phyloP scores from a whole-genome alignment of 805 yeast species.

The Nematodospora valgi region DNA sequence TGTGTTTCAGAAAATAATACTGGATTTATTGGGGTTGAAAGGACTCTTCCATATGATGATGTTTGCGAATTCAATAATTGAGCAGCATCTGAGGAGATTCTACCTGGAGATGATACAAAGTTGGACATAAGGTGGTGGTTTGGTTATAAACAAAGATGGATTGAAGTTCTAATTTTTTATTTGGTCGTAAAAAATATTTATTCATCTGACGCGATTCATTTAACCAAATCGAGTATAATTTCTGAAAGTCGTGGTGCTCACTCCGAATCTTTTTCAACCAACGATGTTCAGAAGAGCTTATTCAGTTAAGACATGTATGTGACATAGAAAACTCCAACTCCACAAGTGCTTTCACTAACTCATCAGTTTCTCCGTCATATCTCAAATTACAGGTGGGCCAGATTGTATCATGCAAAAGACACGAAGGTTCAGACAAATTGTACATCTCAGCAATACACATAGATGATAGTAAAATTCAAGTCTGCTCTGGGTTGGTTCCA shows the following conservation, averaged over 20 bases:
- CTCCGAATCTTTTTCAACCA: no score
- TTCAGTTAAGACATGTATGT: no score
- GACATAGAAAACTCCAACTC: no score
- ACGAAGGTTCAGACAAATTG: conserved; percentile 57
- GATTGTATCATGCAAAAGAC: conserved; percentile 43
- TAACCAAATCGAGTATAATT: no score
- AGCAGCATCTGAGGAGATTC: conserved; percentile 44
- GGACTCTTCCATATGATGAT: conserved; percentile 36
- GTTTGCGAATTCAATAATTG: conserved; percentile 38
- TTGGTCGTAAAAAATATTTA: no score
- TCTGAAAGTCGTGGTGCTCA: no score
- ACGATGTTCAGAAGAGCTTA: no score
- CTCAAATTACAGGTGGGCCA: conserved; percentile 40
- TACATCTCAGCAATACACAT: conserved; percentile 52
- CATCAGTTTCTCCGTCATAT: conserved; percentile 1
- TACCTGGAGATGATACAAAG: conserved; percentile 43
- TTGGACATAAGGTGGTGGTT: conserved; percentile 35
- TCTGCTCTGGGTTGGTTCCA: conserved; percentile 59
- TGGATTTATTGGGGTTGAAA: conserved; percentile 12
- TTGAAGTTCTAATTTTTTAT: no score
- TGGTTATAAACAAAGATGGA: no score
- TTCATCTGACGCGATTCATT: no score
- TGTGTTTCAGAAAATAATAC: conserved; percentile 9
- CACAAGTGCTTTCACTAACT: no score
- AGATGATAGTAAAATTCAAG: conserved; percentile 30